Evolutionary conservation across 176 grass and related monocot genomes (phyloP).

Genomic region (Phoenix dactylifera): DNA sequence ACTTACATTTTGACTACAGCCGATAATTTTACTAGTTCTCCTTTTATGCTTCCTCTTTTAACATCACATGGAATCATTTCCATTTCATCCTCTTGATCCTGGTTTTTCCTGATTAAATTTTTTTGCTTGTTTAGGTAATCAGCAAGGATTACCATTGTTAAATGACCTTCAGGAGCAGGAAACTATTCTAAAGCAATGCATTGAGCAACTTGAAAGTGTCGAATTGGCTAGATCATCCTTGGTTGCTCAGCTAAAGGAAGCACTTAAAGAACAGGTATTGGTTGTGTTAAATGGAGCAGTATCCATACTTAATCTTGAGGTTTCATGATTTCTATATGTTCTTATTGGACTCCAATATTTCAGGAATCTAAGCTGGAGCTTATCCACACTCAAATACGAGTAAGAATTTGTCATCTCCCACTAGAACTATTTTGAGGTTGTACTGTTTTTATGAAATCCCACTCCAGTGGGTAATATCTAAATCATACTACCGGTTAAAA

Average conservation of each 20-base stretch:
- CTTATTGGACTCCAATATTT: slow-evolving; percentile 14
- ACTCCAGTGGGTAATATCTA: too few relatives aligned
- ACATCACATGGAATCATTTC: too few relatives aligned
- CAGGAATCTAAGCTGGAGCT: slow-evolving; percentile 66
- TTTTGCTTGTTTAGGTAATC: slow-evolving; percentile 46
- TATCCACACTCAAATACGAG: slow-evolving; percentile 53
- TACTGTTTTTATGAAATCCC: too few relatives aligned
- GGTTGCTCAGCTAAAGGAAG: slow-evolving; percentile 73
- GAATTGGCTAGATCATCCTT: slow-evolving; percentile 36
- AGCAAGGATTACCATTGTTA: slow-evolving; percentile 44
- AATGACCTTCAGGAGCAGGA: slow-evolving; percentile 64
- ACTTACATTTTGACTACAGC: too few relatives aligned
- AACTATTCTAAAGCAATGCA: slow-evolving; percentile 46
- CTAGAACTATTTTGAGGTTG: background rate
- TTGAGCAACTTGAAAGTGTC: slow-evolving; percentile 55
- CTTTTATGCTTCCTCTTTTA: too few relatives aligned
- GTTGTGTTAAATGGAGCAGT: slow-evolving; percentile 1
- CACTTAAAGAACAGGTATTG: slow-evolving; percentile 68
- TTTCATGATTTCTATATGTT: background rate
- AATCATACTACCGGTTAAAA: too few relatives aligned
- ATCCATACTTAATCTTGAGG: too few relatives aligned
- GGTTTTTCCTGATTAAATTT: background rate
- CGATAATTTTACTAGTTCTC: too few relatives aligned
- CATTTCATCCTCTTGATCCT: background rate
- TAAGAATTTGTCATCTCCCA: slow-evolving; percentile 33